Percentiles rank a stretch among this genome's conserved stretches.
Conservation (phyloP, 2,329 filamentous ascomycete genomes). For the Annulohypoxylon truncatum region DNA sequence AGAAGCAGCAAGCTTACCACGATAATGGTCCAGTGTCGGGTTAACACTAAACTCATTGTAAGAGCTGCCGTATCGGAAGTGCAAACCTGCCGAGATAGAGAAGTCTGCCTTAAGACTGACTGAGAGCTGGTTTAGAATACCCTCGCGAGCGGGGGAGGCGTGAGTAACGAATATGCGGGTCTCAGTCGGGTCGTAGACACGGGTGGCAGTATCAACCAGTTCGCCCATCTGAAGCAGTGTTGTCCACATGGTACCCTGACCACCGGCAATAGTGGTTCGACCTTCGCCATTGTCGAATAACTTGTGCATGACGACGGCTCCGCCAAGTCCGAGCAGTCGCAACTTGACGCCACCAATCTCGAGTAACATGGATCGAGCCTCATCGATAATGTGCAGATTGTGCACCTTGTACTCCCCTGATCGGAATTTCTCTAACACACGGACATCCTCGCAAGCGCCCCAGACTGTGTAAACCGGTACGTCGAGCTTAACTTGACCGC, state of each 20-base stretch:
- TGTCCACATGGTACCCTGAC: conserved; percentile 99
- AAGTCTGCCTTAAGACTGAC: conserved; percentile 98
- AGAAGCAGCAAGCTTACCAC: conserved; percentile 95
- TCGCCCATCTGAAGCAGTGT: conserved; percentile 98
- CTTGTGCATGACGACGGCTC: conserved; percentile 99
- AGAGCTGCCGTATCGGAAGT: conserved; percentile 98
- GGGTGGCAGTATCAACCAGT: conserved; percentile 95
- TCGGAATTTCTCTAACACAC: conserved; percentile 95
- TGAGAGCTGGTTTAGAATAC: conserved; percentile 95
- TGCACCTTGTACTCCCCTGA: conserved; percentile 98
- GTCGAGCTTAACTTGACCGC: conserved; percentile 88
- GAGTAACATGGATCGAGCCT: conserved; percentile 93
- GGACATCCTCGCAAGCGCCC: conserved; percentile 98
- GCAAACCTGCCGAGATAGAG: conserved; percentile 94
- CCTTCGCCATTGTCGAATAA: conserved; percentile 99
- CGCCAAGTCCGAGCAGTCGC: conserved; percentile 89
- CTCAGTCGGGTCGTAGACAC: conserved; percentile 97
- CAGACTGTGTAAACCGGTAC: conserved; percentile 98
- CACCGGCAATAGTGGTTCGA: conserved; percentile 96
- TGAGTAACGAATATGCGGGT: conserved; percentile 97
- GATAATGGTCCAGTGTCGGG: conserved; percentile 96
- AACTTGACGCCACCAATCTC: conserved; percentile 97
- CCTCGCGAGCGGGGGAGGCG: conserved; percentile 94
- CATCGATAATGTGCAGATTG: conserved; percentile 98
- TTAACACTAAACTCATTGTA: conserved; percentile 99